A percentile compares a stretch with the other conserved stretches of the same genome.
Conservation (phyloP, 2,329 filamentous ascomycete species). For the Trichoderma arundinaceum region DNA sequence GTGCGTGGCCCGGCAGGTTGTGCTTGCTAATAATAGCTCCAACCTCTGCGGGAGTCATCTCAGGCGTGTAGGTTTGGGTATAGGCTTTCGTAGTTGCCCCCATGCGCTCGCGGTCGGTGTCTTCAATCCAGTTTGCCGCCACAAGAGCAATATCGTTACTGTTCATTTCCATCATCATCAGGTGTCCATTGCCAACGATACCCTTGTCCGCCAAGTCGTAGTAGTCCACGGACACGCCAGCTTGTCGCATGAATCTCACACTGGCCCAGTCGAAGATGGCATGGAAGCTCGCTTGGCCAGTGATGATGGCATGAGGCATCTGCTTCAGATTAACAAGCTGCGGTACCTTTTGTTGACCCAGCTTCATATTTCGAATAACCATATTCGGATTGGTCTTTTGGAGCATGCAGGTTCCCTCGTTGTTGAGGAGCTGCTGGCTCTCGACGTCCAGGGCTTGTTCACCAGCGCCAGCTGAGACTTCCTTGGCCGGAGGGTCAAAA, state of each 20-base stretch:
- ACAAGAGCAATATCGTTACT: constrained; percentile 50
- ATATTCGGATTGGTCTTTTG: background rate
- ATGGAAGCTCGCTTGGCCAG: constrained; percentile 60
- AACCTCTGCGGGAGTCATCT: no score
- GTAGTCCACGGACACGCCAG: constrained; percentile 53
- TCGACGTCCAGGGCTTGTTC: background rate
- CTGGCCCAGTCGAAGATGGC: constrained; percentile 61
- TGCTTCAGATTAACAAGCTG: constrained; percentile 55
- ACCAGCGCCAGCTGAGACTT: background rate
- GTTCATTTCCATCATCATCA: constrained; percentile 61
- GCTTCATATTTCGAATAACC: background rate
- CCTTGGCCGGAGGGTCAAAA: constrained; percentile 46
- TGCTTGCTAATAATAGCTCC: no score
- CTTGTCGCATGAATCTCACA: constrained; percentile 57
- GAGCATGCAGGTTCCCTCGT: constrained; percentile 3
- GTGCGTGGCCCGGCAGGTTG: background rate
- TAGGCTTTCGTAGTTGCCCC: no score
- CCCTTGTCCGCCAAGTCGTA: constrained; percentile 51
- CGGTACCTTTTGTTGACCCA: constrained; percentile 35
- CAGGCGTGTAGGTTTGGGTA: no score
- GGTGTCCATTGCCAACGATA: constrained; percentile 61
- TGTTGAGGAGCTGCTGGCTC: background rate
- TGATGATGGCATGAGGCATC: constrained; percentile 57
- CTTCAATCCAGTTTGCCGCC: constrained; percentile 44
- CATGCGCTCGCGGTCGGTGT: background rate